These are phyloP conservation scores for Heterobasidion parviporum DNA, from an alignment of 1,284 basidiomycete genomes.

Conservation along the genomic window DNA sequence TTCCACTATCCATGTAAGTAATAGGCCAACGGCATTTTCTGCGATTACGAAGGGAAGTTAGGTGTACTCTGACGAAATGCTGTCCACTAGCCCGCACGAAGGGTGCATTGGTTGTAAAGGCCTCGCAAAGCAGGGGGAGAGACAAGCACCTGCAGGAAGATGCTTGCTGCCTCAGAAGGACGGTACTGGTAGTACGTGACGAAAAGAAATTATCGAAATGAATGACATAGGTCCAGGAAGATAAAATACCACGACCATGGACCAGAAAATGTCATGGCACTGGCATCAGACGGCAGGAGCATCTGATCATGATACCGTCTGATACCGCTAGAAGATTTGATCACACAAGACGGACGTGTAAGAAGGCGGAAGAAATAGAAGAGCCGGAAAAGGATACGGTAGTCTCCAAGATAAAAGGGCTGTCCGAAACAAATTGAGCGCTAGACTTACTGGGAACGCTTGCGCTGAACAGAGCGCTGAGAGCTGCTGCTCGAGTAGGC, in stretches of 20 bases:
- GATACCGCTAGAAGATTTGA: not conserved
- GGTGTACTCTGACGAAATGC: not conserved
- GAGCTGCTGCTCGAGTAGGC: not conserved
- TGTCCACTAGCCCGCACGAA: not conserved
- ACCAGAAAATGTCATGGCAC: not conserved
- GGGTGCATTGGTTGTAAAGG: not conserved
- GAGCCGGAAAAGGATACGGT: not conserved
- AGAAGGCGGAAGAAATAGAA: not conserved
- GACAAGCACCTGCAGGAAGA: too few species aligned
- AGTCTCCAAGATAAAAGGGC: not conserved
- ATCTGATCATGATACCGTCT: not conserved
- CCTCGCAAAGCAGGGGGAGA: too few species aligned
- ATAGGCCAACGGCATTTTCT: not conserved
- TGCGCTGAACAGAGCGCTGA: conserved; percentile 7
- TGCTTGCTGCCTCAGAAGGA: too few species aligned
- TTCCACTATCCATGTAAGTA: not conserved
- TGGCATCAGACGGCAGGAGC: not conserved
- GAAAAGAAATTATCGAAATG: not conserved
- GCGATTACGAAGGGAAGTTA: not conserved
- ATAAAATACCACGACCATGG: not conserved
- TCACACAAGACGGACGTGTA: not conserved
- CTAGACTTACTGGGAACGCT: conserved; percentile 9
- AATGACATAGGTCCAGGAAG: not conserved
- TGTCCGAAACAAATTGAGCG: not conserved
- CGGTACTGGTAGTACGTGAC: too few species aligned